Conservation (phyloP, 2,329 filamentous ascomycete genomes). For the Colletotrichum phormii region DNA sequence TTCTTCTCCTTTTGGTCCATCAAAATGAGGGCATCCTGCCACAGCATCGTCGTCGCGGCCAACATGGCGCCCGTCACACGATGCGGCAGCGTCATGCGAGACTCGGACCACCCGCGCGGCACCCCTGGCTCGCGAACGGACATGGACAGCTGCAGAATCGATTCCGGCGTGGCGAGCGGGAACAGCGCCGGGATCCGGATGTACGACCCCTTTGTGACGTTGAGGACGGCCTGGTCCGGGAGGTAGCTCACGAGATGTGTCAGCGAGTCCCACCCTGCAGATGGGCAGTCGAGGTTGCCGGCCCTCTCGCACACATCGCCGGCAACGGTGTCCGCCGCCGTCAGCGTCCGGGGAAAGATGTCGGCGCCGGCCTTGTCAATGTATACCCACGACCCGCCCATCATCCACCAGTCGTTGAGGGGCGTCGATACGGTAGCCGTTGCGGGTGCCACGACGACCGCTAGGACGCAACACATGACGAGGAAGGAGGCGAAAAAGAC, state of each 20-base stretch:
- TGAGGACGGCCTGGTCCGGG: not conserved
- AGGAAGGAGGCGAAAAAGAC: not conserved
- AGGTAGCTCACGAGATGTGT: not conserved
- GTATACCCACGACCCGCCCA: conserved; percentile 4
- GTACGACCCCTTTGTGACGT: not conserved
- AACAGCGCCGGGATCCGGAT: conserved; percentile 1
- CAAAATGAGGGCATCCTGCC: conserved; percentile 1
- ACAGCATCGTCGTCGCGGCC: not conserved
- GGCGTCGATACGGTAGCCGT: not conserved
- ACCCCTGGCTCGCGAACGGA: not conserved
- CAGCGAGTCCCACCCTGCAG: conserved; percentile 5
- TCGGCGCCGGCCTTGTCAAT: not conserved
- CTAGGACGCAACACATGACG: not conserved
- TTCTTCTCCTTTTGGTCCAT: not conserved
- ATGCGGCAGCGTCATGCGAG: not conserved
- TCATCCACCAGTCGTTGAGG: conserved; percentile 1
- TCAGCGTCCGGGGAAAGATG: not conserved
- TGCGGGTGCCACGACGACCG: not conserved
- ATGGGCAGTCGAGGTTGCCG: conserved; percentile 1
- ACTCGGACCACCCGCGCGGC: not conserved
- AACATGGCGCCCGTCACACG: not conserved
- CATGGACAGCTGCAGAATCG: not conserved
- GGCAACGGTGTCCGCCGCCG: not conserved
- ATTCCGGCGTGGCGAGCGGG: not conserved
- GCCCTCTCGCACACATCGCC: not conserved